Conservation (phyloP, 139 green algal genomes). For the Chlorella sorokiniana region DNA sequence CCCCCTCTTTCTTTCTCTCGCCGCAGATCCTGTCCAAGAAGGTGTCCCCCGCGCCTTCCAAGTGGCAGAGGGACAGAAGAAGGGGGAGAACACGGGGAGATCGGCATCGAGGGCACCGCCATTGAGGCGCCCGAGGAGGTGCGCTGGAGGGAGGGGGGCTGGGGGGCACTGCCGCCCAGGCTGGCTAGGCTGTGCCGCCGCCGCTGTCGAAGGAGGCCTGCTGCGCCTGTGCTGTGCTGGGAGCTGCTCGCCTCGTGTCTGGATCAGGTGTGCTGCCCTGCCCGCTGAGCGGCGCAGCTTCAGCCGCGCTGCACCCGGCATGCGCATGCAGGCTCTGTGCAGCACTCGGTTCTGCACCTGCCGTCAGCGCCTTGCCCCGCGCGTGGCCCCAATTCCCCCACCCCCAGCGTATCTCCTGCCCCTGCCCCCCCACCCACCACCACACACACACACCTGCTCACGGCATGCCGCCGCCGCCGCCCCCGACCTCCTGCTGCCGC, state of each 20-base stretch:
- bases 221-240: too few species aligned
- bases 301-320: neutral
- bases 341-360: neutral
- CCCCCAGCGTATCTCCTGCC: too few species aligned
- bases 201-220: too few species aligned
- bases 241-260: too few species aligned
- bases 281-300: too few species aligned
- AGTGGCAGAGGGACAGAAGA: constrained; percentile 54
- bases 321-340: neutral
- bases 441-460: neutral
- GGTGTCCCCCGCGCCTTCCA: constrained; percentile 89
- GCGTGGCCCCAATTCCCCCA: neutral
- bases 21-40: constrained; percentile 94
- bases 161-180: neutral
- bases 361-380: too few species aligned
- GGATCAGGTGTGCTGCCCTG: too few species aligned
- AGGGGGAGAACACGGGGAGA: constrained; percentile 79
- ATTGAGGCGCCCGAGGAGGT: constrained; percentile 87
- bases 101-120: constrained; percentile 89
- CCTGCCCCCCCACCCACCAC: neutral
- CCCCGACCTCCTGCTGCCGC: neutral
- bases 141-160: neutral
- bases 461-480: neutral
- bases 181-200: too few species aligned
- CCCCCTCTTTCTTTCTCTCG: neutral